A percentile compares a stretch with the other conserved stretches of the same genome.
Evolutionary conservation across 208 protist genomes (phyloP).

Genomic region (Acanthamoeba lenticulata): DNA sequence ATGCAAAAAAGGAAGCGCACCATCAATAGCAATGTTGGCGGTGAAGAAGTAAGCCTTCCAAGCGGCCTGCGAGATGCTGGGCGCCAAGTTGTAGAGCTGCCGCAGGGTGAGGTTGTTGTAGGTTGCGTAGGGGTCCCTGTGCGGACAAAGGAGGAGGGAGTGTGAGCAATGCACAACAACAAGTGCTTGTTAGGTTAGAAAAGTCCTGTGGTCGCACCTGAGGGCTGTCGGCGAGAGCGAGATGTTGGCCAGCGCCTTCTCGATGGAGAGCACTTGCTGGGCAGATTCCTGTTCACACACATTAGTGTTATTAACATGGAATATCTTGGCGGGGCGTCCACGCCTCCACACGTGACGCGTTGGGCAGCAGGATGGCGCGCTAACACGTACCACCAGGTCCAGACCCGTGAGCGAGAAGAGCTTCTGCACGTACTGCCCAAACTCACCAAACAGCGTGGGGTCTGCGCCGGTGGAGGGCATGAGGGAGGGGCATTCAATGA

Average conservation of each 20-base stretch:
- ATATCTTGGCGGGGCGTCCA: too few relatives aligned
- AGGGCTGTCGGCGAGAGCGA: background rate
- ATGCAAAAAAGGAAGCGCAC: background rate
- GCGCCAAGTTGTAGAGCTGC: background rate
- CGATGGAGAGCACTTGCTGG: background rate
- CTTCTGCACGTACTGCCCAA: background rate
- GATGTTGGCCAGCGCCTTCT: background rate
- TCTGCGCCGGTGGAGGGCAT: background rate
- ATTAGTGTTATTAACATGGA: background rate
- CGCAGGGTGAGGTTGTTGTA: constrained; percentile 12
- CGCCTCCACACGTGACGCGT: too few relatives aligned
- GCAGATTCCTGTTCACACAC: background rate
- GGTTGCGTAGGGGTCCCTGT: constrained; percentile 33
- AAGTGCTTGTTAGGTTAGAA: background rate
- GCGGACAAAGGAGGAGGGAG: background rate
- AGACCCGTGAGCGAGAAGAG: background rate
- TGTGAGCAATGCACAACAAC: background rate
- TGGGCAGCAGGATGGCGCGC: background rate
- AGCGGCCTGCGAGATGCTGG: background rate
- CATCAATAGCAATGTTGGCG: background rate
- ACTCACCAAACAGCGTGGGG: background rate
- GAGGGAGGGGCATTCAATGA: background rate
- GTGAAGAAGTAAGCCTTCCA: background rate
- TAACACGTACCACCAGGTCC: background rate
- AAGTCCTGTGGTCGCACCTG: background rate